Conservation (phyloP, 31 red algal genomes). For the Asparagopsis taxiformis region DNA sequence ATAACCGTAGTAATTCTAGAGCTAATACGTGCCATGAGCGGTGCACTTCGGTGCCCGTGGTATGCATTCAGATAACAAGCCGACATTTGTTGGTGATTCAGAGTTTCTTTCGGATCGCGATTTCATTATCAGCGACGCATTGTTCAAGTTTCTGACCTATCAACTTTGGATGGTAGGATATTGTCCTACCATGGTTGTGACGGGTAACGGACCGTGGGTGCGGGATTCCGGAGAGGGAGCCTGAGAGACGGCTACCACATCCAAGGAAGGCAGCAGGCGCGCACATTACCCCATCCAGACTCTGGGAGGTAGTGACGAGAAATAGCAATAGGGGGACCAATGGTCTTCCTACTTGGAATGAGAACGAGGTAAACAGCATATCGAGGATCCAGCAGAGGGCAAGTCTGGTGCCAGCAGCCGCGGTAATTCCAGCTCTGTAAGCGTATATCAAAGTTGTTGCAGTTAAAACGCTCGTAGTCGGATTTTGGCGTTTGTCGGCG, state of each 20-base stretch:
- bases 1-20: conserved; percentile 82
- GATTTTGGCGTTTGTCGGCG: conserved; percentile 59
- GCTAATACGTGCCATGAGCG: conserved; percentile 63
- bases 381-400: conserved; percentile 79
- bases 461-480: conserved; percentile 95
- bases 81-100: conserved; percentile 36
- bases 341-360: conserved; percentile 37
- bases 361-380: conserved; percentile 47
- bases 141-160: conserved; percentile 77
- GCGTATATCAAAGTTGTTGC: conserved; percentile 97
- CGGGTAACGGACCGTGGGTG: conserved; percentile 73
- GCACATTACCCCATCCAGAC: conserved; percentile 73
- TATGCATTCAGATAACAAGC: conserved; percentile 16
- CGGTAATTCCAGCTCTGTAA: conserved; percentile 92
- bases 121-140: conserved; percentile 32
- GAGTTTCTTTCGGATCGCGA: conserved; percentile 15
- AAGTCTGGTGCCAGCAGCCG: conserved; percentile 91
- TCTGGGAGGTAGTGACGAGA: conserved; percentile 76
- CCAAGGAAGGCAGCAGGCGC: conserved; percentile 41
- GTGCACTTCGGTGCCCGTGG: background rate
- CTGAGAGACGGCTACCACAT: conserved; percentile 53
- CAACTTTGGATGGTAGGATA: conserved; percentile 72
- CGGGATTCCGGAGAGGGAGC: conserved; percentile 69
- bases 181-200: conserved; percentile 71
- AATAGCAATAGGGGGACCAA: conserved; percentile 66